phyloP scores from a whole-genome alignment of 208 protist genomes.

The Trypanosoma scelopori region DNA sequence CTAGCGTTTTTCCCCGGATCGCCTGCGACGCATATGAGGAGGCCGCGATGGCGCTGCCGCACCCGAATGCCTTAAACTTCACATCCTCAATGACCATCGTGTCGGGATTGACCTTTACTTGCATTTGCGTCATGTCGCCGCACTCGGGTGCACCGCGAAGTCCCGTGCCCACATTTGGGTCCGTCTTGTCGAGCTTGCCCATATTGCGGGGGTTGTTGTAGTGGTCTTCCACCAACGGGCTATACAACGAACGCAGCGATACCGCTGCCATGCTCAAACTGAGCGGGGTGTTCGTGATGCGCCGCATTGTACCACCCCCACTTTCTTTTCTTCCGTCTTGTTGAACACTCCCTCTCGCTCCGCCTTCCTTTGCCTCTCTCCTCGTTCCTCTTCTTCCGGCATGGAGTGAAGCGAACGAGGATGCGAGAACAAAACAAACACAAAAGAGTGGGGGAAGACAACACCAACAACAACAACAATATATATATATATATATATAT shows the following conservation, averaged over 20 bases:
- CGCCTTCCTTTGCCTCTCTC: not conserved
- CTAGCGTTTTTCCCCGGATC: conserved; percentile 97
- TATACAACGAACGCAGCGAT: conserved; percentile 87
- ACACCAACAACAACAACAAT: no score
- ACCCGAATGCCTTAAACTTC: conserved; percentile 99
- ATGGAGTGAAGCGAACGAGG: no score
- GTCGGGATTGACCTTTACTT: conserved; percentile 94
- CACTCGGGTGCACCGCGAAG: conserved; percentile 98
- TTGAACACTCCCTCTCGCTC: not conserved
- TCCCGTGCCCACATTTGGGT: conserved; percentile 97
- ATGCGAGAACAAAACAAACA: no score
- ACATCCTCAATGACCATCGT: conserved; percentile 93
- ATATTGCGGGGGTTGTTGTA: conserved; percentile 99
- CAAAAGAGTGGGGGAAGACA: no score
- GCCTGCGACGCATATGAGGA: conserved; percentile 98
- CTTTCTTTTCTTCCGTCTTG: not conserved
- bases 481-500: no score
- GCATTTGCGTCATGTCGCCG: conserved; percentile 99
- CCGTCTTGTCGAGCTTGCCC: conserved; percentile 96
- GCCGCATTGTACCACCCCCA: conserved; percentile 17
- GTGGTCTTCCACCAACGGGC: conserved; percentile 98
- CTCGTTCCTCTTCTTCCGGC: not conserved
- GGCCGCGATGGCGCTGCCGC: conserved; percentile 98
- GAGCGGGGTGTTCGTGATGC: conserved; percentile 4
- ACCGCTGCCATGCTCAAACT: not conserved